phyloP scores from a whole-genome alignment of 106 monocot genomes.

The Acorus gramineus region DNA sequence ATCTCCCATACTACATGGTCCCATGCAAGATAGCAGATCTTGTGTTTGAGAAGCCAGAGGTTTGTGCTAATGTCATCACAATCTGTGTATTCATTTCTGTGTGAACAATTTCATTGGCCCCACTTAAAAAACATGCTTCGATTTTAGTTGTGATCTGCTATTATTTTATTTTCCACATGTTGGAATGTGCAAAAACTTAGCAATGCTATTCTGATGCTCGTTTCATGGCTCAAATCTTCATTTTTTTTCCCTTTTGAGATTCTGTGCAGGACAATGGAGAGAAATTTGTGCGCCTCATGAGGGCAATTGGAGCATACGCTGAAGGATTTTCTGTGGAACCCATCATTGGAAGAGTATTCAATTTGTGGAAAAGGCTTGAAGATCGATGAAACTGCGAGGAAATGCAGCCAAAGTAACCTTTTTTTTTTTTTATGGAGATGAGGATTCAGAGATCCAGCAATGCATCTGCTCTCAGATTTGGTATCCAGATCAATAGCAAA shows the following conservation, averaged over 20 bases:
- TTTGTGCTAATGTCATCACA: slow-evolving; percentile 2
- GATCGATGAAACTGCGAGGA: neutral
- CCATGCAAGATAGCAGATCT: slow-evolving; percentile 49
- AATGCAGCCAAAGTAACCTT: too few relatives aligned
- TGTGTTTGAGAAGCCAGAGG: slow-evolving; percentile 70
- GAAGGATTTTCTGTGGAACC: slow-evolving; percentile 75
- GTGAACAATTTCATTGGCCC: neutral
- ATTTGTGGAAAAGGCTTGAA: slow-evolving; percentile 68
- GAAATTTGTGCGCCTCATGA: slow-evolving; percentile 65
- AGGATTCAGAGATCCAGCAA: too few relatives aligned
- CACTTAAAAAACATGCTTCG: neutral
- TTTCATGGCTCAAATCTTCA: neutral
- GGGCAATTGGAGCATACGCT: slow-evolving; percentile 88
- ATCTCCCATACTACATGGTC: slow-evolving; percentile 92
- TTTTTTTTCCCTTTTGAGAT: neutral
- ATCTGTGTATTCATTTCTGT: too few relatives aligned
- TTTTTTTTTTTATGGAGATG: too few relatives aligned
- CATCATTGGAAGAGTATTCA: slow-evolving; percentile 62
- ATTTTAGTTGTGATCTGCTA: neutral
- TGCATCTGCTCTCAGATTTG: too few relatives aligned
- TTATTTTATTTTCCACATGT: neutral
- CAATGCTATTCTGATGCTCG: too few relatives aligned
- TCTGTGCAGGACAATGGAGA: slow-evolving; percentile 58
- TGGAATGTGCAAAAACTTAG: too few relatives aligned
- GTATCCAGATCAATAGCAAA: too few relatives aligned